Base-by-base conservation (phyloP, 225 moss, liverwort and hornwort species). In the Takakia lepidozioides region DNA sequence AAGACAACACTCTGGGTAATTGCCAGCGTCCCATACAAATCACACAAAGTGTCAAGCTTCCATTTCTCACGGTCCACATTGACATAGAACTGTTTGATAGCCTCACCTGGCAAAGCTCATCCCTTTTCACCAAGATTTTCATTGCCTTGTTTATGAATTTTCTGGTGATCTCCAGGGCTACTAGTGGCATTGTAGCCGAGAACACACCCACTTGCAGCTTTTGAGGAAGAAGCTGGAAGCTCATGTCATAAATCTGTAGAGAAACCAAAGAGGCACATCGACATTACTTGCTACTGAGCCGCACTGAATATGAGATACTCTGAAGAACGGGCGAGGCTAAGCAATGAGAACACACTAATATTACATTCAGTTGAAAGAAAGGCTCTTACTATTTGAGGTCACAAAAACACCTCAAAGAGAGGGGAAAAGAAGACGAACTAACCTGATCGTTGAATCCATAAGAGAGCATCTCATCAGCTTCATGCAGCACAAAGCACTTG, bases 61-160 rank as follows among this genome's bases (percentile, higher is more conserved):
- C 70, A 75, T n/a, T 75, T 65, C 38, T 75, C 75, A 22, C 62
- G 56, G 10, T 62, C 70, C 18, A 75, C 75, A 35, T 75, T 64
- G 8, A 75, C 75, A 11, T 75, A 70, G 55, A 75, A 75, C 58
- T 75, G 75, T 58, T 75, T 75, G 57, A 75, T 66, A 75, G 69
- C 75, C 58, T 75, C 75, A 21, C n/a, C n/a, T 69, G 57, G 15
- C 69, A 69, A 25, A 57, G 57, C 60, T 69, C 76, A n/a, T 68
- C 68, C 7, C 68, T 54, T 61, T 68, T 68, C 3, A 68, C 68
- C 25, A 68, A 61, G 46, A 68, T 68, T 45, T 68, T 68, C 7
- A 68, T 56, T 0, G 68, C 61, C 44, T 68, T 68, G 27, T 55
- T 68, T 61, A 68, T 68, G 25, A 68, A 68, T 42, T 68, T 62